phyloP scores from a whole-genome alignment of 2,329 filamentous ascomycete genomes.

The Chaetomiaceae sp. region DNA sequence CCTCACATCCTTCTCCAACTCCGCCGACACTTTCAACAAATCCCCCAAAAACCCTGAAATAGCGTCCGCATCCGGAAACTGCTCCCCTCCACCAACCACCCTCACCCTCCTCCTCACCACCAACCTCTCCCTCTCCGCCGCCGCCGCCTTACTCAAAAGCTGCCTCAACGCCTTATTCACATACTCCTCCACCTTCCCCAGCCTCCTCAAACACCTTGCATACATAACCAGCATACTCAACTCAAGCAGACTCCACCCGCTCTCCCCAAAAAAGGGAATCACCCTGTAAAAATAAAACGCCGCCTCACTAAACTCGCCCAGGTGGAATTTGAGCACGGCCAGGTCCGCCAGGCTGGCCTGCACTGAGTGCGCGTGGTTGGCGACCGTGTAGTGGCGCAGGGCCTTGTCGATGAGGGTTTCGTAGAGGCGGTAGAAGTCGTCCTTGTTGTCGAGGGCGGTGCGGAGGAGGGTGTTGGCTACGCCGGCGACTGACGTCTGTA shows the following conservation, averaged over 20 bases:
- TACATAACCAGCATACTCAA: conserved; percentile 83
- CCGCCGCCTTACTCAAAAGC: conserved; percentile 64
- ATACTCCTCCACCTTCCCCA: conserved; percentile 74
- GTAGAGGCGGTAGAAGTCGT: conserved; percentile 63
- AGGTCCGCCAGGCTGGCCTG: conserved; percentile 79
- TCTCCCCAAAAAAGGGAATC: conserved; percentile 72
- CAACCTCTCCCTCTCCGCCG: conserved; percentile 48
- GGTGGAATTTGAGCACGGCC: conserved; percentile 74
- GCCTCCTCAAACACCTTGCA: conserved; percentile 71
- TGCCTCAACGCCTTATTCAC: conserved; percentile 69
- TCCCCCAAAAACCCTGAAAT: conserved; percentile 47
- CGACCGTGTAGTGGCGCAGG: conserved; percentile 75
- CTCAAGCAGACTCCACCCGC: conserved; percentile 75
- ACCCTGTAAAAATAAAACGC: conserved; percentile 74
- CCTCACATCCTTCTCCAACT: conserved; percentile 54
- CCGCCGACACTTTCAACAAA: conserved; percentile 42
- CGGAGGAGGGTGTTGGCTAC: conserved; percentile 55
- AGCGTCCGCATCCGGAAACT: conserved; percentile 34
- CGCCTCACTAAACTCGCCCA: conserved; percentile 69
- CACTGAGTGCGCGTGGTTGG: conserved; percentile 71
- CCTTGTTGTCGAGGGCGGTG: conserved; percentile 56
- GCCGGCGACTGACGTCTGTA: conserved; percentile 37
- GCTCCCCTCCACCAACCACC: conserved; percentile 21
- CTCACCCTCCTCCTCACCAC: conserved; percentile 36
- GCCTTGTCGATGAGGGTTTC: conserved; percentile 80